Base-by-base conservation (phyloP, 352 stramenopile genomes). In the Paralagenidium karlingii region DNA sequence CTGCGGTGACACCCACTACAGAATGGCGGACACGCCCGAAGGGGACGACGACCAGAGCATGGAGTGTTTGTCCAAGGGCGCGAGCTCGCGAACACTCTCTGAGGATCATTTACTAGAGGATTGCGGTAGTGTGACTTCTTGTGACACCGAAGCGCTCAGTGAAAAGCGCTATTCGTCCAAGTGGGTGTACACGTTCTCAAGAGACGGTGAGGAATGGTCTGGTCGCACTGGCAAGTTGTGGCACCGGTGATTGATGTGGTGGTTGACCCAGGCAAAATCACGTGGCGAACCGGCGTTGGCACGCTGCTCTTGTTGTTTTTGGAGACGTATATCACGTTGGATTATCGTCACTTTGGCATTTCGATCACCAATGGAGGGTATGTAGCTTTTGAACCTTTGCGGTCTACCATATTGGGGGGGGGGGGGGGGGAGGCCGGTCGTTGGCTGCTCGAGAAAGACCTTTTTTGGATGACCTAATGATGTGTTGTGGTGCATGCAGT, bases 301-400 rank as follows among this genome's bases (percentile, higher is more conserved):
- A 81, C 66, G 38, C 39, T 91, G 18, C 8, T 88, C 34, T 51
- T 88, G 40, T 55, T 86, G 5, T 91, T 88, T 38, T 42, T 91
- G 28, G 78, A 91, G 56, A 87, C 74, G 10, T 86, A 88, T 44
- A 69, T 83, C 30, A 81, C 66, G 8, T 88, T 91, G 43, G 78
- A 91, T 38, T 91, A 85, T 54, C 63, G 54, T n/a, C 60, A 51
- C 3, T 91, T 83, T 45, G 78, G 78, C 18, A 71, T 91, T 32
- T 79, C 69, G 6, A 74, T 86, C 29, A 56, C 68, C n/a, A 60
- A 73, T 25, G 55, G 58, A 58, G 77, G 77, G 77, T 91, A 55
- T 18, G 63, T 55, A n/a, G n/a, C n/a, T n/a, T n/a, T n/a, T n/a
- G n/a, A n/a, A n/a, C n/a, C n/a, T n/a, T n/a, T n/a, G n/a, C n/a